Evolutionary conservation across 192 early-diverging fungal species (phyloP).

Genomic region (Spizellomyces punctatus): DNA sequence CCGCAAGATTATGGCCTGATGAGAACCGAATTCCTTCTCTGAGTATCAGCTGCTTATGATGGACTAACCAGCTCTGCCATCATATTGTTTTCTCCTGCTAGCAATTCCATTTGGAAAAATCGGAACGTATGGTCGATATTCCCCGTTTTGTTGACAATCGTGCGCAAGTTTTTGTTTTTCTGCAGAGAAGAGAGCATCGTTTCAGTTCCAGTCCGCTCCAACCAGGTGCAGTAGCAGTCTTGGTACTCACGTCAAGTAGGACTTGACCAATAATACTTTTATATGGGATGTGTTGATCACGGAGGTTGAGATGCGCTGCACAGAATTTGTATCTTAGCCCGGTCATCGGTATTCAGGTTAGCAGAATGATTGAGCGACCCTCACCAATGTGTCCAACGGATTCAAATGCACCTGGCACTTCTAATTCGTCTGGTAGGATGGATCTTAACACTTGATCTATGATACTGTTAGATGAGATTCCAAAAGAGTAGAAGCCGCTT

Average conservation of each 20-base stretch:
- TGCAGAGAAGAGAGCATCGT: constrained; percentile 22
- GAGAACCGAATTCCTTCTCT: not conserved
- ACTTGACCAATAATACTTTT: constrained; percentile 92
- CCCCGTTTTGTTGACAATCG: constrained; percentile 97
- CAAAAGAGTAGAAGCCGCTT: not conserved
- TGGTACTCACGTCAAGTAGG: constrained; percentile 77
- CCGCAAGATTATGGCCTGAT: not conserved
- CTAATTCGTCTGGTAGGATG: constrained; percentile 78
- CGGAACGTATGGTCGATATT: constrained; percentile 94
- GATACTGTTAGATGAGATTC: not conserved
- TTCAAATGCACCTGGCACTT: constrained; percentile 77
- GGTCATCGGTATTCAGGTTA: not conserved
- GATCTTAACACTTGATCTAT: constrained; percentile 88
- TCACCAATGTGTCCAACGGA: constrained; percentile 81
- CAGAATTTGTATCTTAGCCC: not conserved
- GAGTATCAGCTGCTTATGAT: not conserved
- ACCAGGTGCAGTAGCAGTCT: not conserved
- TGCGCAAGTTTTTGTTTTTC: constrained; percentile 86
- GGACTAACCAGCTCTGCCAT: constrained; percentile 75
- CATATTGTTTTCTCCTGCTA: constrained; percentile 88
- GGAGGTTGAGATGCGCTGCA: constrained; percentile 92
- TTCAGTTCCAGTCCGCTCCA: not conserved
- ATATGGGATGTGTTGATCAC: constrained; percentile 87
- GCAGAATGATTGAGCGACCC: not conserved
- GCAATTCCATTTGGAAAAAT: constrained; percentile 95